These are phyloP conservation scores for Zoysia matrella DNA, from an alignment of 202 grass and related monocot species.

Conservation along the genomic window DNA sequence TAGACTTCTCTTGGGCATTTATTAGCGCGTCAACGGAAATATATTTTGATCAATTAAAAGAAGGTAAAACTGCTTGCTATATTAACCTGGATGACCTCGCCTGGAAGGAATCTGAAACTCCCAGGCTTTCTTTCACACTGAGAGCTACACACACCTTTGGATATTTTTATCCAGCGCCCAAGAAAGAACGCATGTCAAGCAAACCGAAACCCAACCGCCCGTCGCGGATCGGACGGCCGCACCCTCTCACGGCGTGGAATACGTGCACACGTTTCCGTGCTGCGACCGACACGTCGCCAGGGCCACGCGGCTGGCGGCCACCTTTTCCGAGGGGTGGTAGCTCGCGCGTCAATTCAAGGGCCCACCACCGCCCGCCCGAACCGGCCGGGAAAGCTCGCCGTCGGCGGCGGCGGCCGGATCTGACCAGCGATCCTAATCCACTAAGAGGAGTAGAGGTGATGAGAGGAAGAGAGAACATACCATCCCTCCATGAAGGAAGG, in stretches of 20 bases:
- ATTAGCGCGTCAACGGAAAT: no score
- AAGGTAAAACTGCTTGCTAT: no score
- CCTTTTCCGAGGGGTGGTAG: conserved; percentile 29
- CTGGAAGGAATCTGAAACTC: conserved; percentile 17
- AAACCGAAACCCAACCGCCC: not conserved
- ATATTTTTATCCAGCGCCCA: not conserved
- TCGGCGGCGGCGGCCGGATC: conserved; percentile 15
- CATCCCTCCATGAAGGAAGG: conserved; percentile 55
- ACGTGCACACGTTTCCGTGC: conserved; percentile 1
- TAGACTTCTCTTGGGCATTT: no score
- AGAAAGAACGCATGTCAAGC: no score
- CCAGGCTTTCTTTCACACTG: not conserved
- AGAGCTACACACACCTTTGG: not conserved
- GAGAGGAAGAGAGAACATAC: conserved; percentile 40
- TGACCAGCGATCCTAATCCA: not conserved
- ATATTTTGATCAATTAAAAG: no score
- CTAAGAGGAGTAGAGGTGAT: not conserved
- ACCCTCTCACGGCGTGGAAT: not conserved
- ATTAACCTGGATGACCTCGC: not conserved
- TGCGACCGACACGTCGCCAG: conserved; percentile 32
- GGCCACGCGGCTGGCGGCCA: not conserved
- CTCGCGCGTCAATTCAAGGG: conserved; percentile 38
- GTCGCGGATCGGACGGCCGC: conserved; percentile 13
- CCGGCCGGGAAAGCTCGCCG: not conserved
- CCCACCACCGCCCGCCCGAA: conserved; percentile 1